Evolutionary conservation across 2,329 filamentous ascomycete species (phyloP).

Genomic region (Trichoderma asperellum): DNA sequence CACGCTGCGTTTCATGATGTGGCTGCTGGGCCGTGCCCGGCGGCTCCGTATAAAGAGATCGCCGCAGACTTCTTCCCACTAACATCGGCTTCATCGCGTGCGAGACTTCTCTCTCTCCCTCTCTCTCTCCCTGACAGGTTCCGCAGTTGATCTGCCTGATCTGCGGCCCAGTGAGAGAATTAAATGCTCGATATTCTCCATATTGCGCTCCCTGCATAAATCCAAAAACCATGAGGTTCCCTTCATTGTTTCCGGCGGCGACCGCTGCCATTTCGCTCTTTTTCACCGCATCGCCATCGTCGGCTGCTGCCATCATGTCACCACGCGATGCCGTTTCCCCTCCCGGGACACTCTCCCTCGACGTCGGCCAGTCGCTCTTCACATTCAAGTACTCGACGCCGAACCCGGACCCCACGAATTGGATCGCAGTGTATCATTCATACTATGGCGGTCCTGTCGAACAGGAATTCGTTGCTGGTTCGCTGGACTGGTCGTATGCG

Average conservation of each 20-base stretch:
- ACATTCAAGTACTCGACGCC: constrained; percentile 45
- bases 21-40: constrained; percentile 1
- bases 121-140: not conserved
- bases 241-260: constrained; percentile 14
- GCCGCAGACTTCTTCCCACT: not conserved
- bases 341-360: constrained; percentile 28
- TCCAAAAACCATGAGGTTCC: constrained; percentile 20
- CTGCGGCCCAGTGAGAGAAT: constrained; percentile 24
- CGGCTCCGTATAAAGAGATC: constrained; percentile 17
- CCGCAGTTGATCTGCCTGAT: constrained; percentile 19
- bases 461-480: constrained; percentile 36
- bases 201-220: not conserved
- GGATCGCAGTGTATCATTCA: constrained; percentile 45
- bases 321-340: constrained; percentile 8
- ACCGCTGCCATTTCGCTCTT: constrained; percentile 16
- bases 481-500: constrained; percentile 44
- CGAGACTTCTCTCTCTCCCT: not conserved
- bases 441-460: constrained; percentile 43
- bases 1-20: constrained; percentile 2
- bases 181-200: not conserved
- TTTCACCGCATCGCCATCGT: constrained; percentile 19
- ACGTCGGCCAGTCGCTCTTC: constrained; percentile 31
- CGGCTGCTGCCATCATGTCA: constrained; percentile 16
- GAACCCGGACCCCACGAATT: constrained; percentile 40
- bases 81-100: not conserved